Base-by-base conservation (phyloP, 2,329 filamentous ascomycete genomes). In the Mariannaea elegans region DNA sequence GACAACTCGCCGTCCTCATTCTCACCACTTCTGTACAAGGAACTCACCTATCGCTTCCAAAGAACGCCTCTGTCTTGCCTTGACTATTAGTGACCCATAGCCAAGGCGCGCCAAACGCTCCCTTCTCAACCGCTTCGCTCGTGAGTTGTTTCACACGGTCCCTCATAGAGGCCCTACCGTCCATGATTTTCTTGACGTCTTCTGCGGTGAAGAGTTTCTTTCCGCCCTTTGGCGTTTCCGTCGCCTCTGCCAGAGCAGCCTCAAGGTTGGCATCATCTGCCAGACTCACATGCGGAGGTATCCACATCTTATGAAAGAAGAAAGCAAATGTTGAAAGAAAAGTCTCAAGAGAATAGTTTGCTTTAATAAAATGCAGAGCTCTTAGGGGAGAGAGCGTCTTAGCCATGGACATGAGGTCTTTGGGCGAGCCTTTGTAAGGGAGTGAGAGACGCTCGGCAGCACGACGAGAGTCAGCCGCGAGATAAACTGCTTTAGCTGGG, bases 91-190 rank as follows among this genome's bases (percentile, higher is more conserved):
- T 82, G 3, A 88, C 90, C 83, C 87, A 88, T 61, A 91, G 80
- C 91, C 91, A 94, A 2, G 92, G 92, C 48, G 87, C 86, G 0
- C 92, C 92, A 74, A 91, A 94, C 0, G 91, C 91, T 0, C 91
- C 91, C 48, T 78, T 79, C 34, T 85, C 83, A 14, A 92, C 73
- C 0, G 85, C 89, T 64, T 82, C 81, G 59, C 85, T 80, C 16
- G 90, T 93, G 41, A 82, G 82, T 5, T 75, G 78, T 59, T 83
- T 82, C 24, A 92, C 75, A 27, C 63, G 65, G 9, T 73, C 71
- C 72, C 77, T 82, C 65, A 78, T 72, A 63, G 84, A 76, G 4
- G 81, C 78, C 19, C 80, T 80, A 7, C 82, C 85, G 3, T 76
- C 71, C 56, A 92, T 65, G 51, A 93, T 88, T 18, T 75, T 75